Base-by-base conservation (phyloP, 2,329 filamentous ascomycete species). In the Didymellaceae sp. region DNA sequence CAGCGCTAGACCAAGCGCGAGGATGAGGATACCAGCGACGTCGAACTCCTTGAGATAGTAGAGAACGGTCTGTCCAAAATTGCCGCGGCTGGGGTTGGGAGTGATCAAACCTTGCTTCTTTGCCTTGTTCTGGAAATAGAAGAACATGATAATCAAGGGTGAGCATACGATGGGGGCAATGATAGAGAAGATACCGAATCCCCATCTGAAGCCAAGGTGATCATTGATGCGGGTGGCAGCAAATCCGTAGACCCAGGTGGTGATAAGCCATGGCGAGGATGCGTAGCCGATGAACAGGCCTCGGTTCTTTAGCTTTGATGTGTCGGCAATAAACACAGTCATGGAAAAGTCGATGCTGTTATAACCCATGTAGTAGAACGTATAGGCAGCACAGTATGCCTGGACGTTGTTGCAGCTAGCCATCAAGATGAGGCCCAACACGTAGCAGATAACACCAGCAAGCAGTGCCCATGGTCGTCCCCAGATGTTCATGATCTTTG, bases 281-380 rank as follows among this genome's bases (percentile, higher is more conserved):
- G 59, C 61, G 11, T 68, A 80, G 2, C 84, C 84, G 33, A 85
- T 81, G 66, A 86, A 81, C 35, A 90, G 76, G 1, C 80, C 83
- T 78, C 70, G 58, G 63, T 89, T 87, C 52, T 81, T 78, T 25
- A 90, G 75, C 37, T 80, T 80, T 1, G 86, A 86, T 1, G 85
- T 87, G 61, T 90, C 87, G 21, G 86, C 85, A 42, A 88, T 82
- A 59, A 90, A 85, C 24, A 90, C 81, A 45, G 80, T 82, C 21
- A 89, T 75, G 32, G 80, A 80, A 62, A 87, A 88, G 51, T 79
- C 80, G 33, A 89, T 74, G 6, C 83, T 84, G 21, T 82, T 80
- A 52, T 63, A 71, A 9, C 87, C 87, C 28, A 88, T 80, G 43
- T 80, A 80, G 65, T 86, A 89, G 64, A 90, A 87, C 1, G 88